Conservation (phyloP, 2,329 filamentous ascomycete species). For the Cordyceps pruinosa region DNA sequence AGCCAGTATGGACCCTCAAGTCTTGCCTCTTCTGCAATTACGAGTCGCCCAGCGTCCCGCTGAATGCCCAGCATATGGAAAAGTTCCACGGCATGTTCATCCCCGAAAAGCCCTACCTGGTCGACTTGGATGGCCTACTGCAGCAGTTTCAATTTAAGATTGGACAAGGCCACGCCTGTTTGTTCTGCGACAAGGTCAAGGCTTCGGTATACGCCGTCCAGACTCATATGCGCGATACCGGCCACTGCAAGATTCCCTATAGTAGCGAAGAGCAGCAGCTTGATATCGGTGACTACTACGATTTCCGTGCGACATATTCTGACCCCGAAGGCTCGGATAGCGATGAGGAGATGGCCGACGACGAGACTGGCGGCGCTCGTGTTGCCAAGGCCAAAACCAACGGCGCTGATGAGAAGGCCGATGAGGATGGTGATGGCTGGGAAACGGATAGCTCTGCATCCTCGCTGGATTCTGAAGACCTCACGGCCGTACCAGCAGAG, state of each 20-base stretch:
- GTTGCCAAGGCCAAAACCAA: constrained; percentile 41
- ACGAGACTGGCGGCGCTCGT: constrained; percentile 59
- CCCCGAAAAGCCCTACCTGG: constrained; percentile 78
- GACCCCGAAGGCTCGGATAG: constrained; percentile 64
- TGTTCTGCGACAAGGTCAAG: constrained; percentile 81
- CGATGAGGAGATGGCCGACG: constrained; percentile 39
- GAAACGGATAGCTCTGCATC: constrained; percentile 92
- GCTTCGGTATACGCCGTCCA: constrained; percentile 74
- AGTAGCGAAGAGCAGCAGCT: constrained; percentile 82
- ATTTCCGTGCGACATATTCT: constrained; percentile 92
- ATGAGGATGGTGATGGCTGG: constrained; percentile 74
- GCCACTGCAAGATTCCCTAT: constrained; percentile 95
- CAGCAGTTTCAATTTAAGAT: constrained; percentile 74
- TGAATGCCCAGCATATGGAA: constrained; percentile 85
- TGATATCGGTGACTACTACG: constrained; percentile 93
- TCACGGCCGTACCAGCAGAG: constrained; percentile 72
- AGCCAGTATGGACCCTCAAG: constrained; percentile 38
- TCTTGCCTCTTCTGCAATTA: constrained; percentile 90
- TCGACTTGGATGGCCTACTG: constrained; percentile 75
- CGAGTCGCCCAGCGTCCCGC: constrained; percentile 63
- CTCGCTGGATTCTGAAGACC: constrained; percentile 77
- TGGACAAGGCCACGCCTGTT: constrained; percentile 70
- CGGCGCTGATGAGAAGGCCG: constrained; percentile 40
- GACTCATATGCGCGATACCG: constrained; percentile 95
- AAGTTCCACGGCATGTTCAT: constrained; percentile 93